Evolutionary conservation across 2,329 filamentous ascomycete genomes (phyloP), one percentile per base, ranked within the genome.

Genomic region (Xylariomycetidae sp.): DNA sequence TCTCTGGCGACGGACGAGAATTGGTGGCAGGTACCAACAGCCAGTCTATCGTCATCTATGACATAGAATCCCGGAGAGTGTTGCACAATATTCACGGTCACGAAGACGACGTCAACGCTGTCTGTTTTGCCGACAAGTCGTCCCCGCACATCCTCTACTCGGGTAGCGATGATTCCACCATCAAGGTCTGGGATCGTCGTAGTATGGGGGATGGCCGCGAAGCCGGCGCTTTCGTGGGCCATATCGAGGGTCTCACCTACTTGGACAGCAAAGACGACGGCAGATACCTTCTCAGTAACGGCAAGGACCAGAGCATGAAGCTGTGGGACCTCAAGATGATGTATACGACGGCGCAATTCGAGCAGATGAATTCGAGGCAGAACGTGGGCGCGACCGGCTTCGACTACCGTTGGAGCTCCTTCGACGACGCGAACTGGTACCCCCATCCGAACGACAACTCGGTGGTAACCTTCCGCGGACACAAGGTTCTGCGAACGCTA

Each of bases 281-380:
- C 4, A 68, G 79, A 36, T 96, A 96, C 57, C 83, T 96, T 7
- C 74, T 98, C 17, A 89, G 82, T 46, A 98, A 98, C 50, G 86
- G 79, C 41, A 98, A 96, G 56, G 92, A 98, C 54, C 92, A 96
- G 59, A 90, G 82, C 25, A 94, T 94, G 77, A 96, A 96, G 61
- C 72, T 98, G 0, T 98, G 92, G 92, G 92, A 98, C 57, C 58
- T 95, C 35, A 74, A 90, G 32, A 93, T 85, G 70, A 90, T 88
- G 72, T 85, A 92, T 68, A 79, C 79, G 5, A 82, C 82, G 1
- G 72, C 79, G 20, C 65, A 70, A 32, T 84, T 77, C 38, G 66
- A 70, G 28, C 60, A 67, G 19, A 63, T 79, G 33, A 67, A 79
- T 40, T 69, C 74, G 4, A 61, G 66, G n/a, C 60, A 66, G 25